A percentile compares a stretch with the other conserved stretches of the same genome.
These are phyloP conservation scores for Chamaecrista fasciculata DNA, from an alignment of 306 rosid genomes.

Conservation along the genomic window DNA sequence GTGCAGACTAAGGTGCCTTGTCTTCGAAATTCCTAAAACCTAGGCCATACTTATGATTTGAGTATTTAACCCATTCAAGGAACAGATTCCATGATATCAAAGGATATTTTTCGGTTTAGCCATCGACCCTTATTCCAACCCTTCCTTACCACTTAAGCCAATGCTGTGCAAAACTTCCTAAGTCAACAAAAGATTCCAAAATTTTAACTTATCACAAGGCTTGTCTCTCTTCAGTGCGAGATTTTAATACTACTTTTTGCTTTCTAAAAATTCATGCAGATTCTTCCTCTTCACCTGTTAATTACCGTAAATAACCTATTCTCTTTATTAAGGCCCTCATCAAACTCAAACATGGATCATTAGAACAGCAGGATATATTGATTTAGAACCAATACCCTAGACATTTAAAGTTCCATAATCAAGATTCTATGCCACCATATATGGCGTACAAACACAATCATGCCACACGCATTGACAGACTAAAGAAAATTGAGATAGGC, in stretches of 20 bases:
- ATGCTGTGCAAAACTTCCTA: background rate
- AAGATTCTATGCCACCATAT: background rate
- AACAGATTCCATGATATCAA: background rate
- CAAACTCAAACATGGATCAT: background rate
- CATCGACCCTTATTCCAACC: background rate
- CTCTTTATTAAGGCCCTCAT: background rate
- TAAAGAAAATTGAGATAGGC: conserved; percentile 12
- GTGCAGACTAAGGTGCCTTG: background rate
- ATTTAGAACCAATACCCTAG: conserved; percentile 1
- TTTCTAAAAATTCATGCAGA: background rate
- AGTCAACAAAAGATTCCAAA: background rate
- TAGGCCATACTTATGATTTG: background rate
- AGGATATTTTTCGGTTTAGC: background rate
- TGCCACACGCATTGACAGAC: conserved; percentile 19
- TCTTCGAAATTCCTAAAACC: background rate
- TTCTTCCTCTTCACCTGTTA: background rate
- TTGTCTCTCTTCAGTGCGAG: background rate
- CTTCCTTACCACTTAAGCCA: background rate
- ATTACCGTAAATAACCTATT: background rate
- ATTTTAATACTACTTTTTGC: too few relatives aligned
- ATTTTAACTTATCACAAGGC: background rate
- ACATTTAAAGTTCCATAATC: background rate
- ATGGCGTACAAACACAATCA: conserved; percentile 5
- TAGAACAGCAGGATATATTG: background rate
- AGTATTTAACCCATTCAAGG: background rate